phyloP scores from a whole-genome alignment of 2,329 filamentous ascomycete species.

The Verruconis gallopava region DNA sequence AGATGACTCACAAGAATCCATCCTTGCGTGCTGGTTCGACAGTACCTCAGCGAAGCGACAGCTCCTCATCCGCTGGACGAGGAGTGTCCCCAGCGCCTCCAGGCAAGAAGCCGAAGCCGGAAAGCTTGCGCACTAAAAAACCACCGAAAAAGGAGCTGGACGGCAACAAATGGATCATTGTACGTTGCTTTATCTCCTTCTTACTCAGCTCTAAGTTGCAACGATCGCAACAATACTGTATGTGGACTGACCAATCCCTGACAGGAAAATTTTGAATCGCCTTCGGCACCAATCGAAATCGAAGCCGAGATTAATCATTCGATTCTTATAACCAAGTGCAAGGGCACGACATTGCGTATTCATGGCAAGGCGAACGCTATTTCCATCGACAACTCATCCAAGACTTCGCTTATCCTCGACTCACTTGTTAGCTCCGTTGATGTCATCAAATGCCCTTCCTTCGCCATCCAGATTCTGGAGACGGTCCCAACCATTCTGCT shows the following conservation, averaged over 20 bases:
- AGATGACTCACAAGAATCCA: conserved; percentile 99
- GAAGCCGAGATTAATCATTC: conserved; percentile 74
- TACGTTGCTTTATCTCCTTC: conserved; percentile 28
- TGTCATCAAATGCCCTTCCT: conserved; percentile 88
- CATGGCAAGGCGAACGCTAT: conserved; percentile 95
- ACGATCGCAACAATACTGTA: no score
- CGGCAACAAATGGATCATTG: conserved; percentile 81
- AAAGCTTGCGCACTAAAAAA: conserved; percentile 36
- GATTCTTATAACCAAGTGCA: conserved; percentile 83
- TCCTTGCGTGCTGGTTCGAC: conserved; percentile 60
- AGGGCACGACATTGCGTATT: conserved; percentile 78
- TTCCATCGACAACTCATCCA: conserved; percentile 78
- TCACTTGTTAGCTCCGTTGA: conserved; percentile 83
- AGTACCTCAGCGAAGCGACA: conserved; percentile 47
- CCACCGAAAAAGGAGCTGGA: conserved; percentile 37
- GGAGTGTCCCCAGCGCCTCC: conserved; percentile 73
- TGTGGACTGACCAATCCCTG: no score
- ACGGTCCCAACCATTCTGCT: conserved; percentile 76
- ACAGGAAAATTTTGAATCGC: conserved; percentile 81
- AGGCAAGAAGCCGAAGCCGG: conserved; percentile 43
- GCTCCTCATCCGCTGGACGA: conserved; percentile 31
- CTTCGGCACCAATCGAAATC: conserved; percentile 61
- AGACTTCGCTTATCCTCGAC: conserved; percentile 77
- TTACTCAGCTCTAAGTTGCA: not conserved
- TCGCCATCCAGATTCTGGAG: conserved; percentile 84